A percentile compares a stretch with the other conserved stretches of the same genome.
phyloP scores from a whole-genome alignment of 2,329 filamentous ascomycete genomes.

The Torrubiellomyces zombiae region DNA sequence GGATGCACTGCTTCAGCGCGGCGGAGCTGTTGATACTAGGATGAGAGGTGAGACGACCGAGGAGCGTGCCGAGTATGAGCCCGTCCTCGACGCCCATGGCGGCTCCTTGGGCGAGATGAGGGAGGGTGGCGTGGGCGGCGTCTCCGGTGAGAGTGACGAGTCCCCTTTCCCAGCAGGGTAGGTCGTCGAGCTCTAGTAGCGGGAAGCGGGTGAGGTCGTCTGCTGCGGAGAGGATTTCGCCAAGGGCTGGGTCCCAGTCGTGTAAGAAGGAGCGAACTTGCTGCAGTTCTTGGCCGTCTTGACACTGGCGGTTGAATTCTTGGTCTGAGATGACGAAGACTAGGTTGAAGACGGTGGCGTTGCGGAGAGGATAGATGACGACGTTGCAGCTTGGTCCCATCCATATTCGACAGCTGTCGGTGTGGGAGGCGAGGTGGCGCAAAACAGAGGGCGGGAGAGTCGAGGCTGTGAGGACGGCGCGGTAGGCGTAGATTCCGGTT shows the following conservation, averaged over 20 bases:
- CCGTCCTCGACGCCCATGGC: slow-evolving; percentile 12
- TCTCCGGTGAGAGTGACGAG: slow-evolving; percentile 6
- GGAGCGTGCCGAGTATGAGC: slow-evolving; percentile 13
- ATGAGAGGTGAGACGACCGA: slow-evolving; percentile 2
- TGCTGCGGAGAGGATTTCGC: slow-evolving; percentile 2
- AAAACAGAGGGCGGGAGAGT: slow-evolving; percentile 2
- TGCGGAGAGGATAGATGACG: slow-evolving; percentile 4
- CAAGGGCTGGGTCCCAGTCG: slow-evolving; percentile 4
- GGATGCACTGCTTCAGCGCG: slow-evolving; percentile 1
- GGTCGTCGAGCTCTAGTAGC: slow-evolving; percentile 2
- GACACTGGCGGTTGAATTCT: slow-evolving; percentile 1
- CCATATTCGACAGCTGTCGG: slow-evolving; percentile 2
- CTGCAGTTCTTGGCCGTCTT: too few relatives aligned
- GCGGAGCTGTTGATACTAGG: not conserved
- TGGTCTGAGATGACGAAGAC: slow-evolving; percentile 3
- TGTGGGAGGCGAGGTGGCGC: slow-evolving; percentile 1
- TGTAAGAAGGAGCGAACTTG: too few relatives aligned
- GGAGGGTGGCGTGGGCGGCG: slow-evolving; percentile 8
- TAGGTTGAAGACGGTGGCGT: slow-evolving; percentile 3
- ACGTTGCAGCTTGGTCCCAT: slow-evolving; percentile 3
- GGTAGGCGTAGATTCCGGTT: slow-evolving; percentile 5
- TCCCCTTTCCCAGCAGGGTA: slow-evolving; percentile 4
- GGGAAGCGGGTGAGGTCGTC: slow-evolving; percentile 4
- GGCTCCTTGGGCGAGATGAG: slow-evolving; percentile 11
- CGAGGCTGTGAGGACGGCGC: slow-evolving; percentile 2